Conservation (phyloP, 2,329 filamentous ascomycete genomes). For the Neurospora crassa region DNA sequence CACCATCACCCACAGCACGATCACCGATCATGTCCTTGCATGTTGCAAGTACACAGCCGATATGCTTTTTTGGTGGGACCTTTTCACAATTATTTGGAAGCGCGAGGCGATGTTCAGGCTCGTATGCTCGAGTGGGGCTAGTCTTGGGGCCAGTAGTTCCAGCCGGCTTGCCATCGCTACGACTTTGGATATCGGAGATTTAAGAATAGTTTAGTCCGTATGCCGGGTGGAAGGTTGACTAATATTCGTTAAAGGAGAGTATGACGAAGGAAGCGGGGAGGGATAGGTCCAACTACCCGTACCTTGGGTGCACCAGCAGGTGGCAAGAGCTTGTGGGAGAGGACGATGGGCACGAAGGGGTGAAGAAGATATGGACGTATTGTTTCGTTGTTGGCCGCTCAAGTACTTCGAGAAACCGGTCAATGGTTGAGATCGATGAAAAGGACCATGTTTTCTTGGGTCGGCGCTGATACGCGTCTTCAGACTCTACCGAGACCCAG, state of each 20-base stretch:
- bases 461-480: not conserved
- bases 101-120: conserved; percentile 24
- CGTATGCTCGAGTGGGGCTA: conserved; percentile 24
- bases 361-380: too few species aligned
- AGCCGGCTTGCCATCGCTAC: conserved; percentile 39
- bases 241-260: too few species aligned
- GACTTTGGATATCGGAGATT: conserved; percentile 46
- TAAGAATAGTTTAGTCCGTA: conserved; percentile 30
- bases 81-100: conserved; percentile 31
- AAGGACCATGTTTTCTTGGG: not conserved
- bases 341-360: too few species aligned
- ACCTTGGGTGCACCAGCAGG: too few species aligned
- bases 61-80: conserved; percentile 33
- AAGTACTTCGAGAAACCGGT: too few species aligned
- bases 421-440: not conserved
- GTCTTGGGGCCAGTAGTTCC: conserved; percentile 31
- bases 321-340: too few species aligned
- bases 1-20: not conserved
- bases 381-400: too few species aligned
- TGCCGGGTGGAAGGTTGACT: conserved; percentile 4
- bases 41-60: not conserved
- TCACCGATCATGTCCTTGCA: conserved; percentile 29
- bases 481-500: too few species aligned
- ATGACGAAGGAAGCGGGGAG: too few species aligned
- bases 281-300: too few species aligned